These are phyloP conservation scores for Solanum ossicruentum DNA, from an alignment of 257 asterid species.

Conservation along the genomic window DNA sequence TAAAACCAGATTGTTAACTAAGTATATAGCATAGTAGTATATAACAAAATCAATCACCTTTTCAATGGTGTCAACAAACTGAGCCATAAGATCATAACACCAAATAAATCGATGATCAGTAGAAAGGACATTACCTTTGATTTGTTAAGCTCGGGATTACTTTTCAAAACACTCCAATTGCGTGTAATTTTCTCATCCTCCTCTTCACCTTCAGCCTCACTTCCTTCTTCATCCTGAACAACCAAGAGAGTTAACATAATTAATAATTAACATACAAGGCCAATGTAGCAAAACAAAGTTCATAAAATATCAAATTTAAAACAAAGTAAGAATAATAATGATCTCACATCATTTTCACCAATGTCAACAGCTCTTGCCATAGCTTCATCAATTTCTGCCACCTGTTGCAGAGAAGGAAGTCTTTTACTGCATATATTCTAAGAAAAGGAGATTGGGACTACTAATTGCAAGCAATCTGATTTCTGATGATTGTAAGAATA, in stretches of 20 bases:
- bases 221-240: constrained; percentile 67
- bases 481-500: not conserved
- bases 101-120: not conserved
- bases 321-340: not conserved
- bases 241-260: not conserved
- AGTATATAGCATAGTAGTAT: not conserved
- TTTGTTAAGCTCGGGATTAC: constrained; percentile 42
- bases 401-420: constrained; percentile 24
- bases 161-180: constrained; percentile 76
- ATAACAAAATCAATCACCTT: not conserved
- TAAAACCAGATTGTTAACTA: not conserved
- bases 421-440: not conserved
- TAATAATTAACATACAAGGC: not conserved
- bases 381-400: constrained; percentile 82
- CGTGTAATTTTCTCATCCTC: constrained; percentile 53
- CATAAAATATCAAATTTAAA: not conserved
- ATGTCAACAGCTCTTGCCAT: constrained; percentile 97
- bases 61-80: not conserved
- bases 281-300: not conserved
- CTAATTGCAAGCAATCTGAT: not conserved
- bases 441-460: not conserved
- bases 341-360: constrained; percentile 81
- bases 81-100: not conserved
- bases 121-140: constrained; percentile 42
- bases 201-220: constrained; percentile 53